phyloP scores from a whole-genome alignment of 208 protist genomes.

The Acanthamoeba healyi region DNA sequence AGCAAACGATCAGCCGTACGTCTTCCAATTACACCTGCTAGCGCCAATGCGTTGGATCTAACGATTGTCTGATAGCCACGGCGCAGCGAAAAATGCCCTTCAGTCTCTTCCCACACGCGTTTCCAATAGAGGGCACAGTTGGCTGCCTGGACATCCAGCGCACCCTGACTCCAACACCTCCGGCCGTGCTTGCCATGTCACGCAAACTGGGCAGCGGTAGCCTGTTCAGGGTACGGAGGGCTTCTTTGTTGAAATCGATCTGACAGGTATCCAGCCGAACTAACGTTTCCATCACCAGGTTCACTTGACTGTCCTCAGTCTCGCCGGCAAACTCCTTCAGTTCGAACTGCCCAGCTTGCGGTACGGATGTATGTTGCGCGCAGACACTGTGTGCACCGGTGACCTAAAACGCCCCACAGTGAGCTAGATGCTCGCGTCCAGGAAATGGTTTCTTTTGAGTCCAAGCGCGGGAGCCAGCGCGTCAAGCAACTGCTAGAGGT shows the following conservation, averaged over 20 bases:
- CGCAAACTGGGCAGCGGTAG: not conserved
- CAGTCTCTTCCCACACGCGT: constrained; percentile 13
- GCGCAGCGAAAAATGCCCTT: not conserved
- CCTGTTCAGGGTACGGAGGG: not conserved
- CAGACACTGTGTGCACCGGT: not conserved
- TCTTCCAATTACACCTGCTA: too few species aligned
- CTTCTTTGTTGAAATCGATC: not conserved
- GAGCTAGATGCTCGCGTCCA: constrained; percentile 20
- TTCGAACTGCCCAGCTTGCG: constrained; percentile 12
- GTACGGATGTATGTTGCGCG: not conserved
- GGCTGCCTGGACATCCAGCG: not conserved
- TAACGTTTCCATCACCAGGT: not conserved
- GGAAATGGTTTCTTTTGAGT: constrained; percentile 1
- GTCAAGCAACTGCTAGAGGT: constrained; percentile 19
- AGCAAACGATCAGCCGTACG: too few species aligned
- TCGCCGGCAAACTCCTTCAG: not conserved
- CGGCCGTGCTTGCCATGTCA: not conserved
- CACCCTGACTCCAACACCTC: too few species aligned
- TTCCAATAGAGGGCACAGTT: not conserved
- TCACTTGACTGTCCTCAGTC: not conserved
- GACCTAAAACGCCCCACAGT: not conserved
- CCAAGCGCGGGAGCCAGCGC: not conserved
- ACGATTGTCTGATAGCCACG: too few species aligned
- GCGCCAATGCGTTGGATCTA: too few species aligned
- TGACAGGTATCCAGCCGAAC: too few species aligned